phyloP scores from a whole-genome alignment of 306 rosid species.

The Cucurbita moschata region DNA sequence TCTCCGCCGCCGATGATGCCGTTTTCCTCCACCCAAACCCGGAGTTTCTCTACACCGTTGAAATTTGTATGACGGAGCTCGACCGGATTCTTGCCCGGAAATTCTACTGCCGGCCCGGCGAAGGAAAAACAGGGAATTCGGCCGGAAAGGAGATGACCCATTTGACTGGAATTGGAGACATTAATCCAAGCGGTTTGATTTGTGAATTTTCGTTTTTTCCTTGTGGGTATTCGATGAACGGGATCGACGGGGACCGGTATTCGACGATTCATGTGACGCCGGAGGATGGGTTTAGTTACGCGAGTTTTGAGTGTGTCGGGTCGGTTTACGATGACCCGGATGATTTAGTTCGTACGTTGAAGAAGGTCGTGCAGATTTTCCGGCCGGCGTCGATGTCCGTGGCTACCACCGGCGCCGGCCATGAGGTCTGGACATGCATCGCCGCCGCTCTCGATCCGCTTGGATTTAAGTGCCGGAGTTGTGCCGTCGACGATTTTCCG shows the following conservation, averaged over 20 bases:
- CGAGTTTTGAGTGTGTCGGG: slow-evolving; percentile 72
- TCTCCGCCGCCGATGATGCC: slow-evolving; percentile 33
- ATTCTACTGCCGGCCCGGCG: slow-evolving; percentile 40
- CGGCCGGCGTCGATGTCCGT: slow-evolving; percentile 90
- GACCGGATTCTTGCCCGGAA: slow-evolving; percentile 52
- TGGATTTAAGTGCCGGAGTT: slow-evolving; percentile 74
- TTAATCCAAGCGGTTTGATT: slow-evolving; percentile 46
- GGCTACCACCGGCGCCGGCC: slow-evolving; percentile 33
- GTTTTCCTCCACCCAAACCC: not conserved
- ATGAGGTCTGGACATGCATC: slow-evolving; percentile 46
- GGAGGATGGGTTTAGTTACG: slow-evolving; percentile 93
- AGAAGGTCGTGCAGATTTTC: slow-evolving; percentile 69
- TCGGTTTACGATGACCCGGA: slow-evolving; percentile 31
- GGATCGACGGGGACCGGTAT: slow-evolving; percentile 62
- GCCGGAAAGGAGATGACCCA: slow-evolving; percentile 88
- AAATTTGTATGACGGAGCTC: slow-evolving; percentile 93
- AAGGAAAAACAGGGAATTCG: slow-evolving; percentile 37
- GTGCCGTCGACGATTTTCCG: slow-evolving; percentile 66
- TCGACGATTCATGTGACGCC: slow-evolving; percentile 95
- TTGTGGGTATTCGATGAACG: slow-evolving; percentile 91
- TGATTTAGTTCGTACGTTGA: slow-evolving; percentile 35
- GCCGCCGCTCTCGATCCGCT: slow-evolving; percentile 52
- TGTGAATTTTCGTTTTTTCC: slow-evolving; percentile 89
- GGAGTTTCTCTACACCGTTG: slow-evolving; percentile 45
- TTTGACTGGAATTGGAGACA: slow-evolving; percentile 50